Conservation (phyloP, 768 basidiomycete species). For the Russula emetica region DNA sequence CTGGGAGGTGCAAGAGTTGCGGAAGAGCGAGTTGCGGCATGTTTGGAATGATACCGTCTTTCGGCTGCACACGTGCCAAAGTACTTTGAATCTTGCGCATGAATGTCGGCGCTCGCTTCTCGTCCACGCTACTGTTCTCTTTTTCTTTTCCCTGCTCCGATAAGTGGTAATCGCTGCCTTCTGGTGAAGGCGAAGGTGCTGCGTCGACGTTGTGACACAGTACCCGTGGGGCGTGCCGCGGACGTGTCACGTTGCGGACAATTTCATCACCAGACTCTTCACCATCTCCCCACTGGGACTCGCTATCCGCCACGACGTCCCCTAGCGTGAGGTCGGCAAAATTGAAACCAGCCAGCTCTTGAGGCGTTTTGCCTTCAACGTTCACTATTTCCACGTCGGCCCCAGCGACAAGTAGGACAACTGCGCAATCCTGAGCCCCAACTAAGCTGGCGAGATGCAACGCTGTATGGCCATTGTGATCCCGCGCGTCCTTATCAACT, state of each 20-base stretch:
- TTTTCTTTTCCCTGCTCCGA: conserved; percentile 21
- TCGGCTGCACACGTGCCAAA: conserved; percentile 53
- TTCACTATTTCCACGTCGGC: conserved; percentile 78
- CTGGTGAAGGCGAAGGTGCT: conserved; percentile 13
- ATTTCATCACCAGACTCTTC: conserved; percentile 55
- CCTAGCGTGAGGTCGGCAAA: conserved; percentile 40
- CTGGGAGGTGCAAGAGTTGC: conserved; percentile 41
- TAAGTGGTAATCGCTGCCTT: conserved; percentile 6
- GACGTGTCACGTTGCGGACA: conserved; percentile 18
- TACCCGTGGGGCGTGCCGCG: conserved; percentile 18
- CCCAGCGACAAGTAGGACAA: conserved; percentile 68
- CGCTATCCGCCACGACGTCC: conserved; percentile 41
- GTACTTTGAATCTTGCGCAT: conserved; percentile 75
- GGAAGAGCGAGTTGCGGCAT: conserved; percentile 43
- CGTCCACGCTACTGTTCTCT: conserved; percentile 31
- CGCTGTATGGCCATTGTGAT: conserved; percentile 87
- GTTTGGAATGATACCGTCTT: conserved; percentile 55
- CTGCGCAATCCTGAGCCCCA: conserved; percentile 58
- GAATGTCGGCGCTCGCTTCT: conserved; percentile 43
- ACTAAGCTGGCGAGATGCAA: conserved; percentile 78
- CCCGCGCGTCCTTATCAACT: conserved; percentile 78
- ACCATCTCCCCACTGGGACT: conserved; percentile 63
- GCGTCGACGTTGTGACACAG: conserved; percentile 16
- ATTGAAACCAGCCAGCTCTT: conserved; percentile 50
- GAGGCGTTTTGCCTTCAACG: conserved; percentile 62